Evolutionary conservation across 139 green algal species (phyloP), one percentile per base, ranked within the genome.

Genomic region (Nannochloris sp.): DNA sequence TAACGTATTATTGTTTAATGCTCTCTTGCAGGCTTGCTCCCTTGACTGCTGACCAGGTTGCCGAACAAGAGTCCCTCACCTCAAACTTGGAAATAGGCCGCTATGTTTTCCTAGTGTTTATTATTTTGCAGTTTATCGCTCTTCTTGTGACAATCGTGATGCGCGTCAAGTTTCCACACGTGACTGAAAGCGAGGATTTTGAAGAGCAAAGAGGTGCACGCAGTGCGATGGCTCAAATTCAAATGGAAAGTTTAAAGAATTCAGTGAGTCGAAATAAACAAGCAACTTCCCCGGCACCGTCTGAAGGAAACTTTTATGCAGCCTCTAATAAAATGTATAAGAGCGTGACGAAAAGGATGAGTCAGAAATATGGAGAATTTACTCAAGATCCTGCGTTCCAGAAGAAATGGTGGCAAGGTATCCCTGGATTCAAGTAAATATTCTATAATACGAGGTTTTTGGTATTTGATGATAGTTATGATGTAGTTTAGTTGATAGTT

Each of bases 291-390:
- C 12, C 33, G 14, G 33, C 62, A 3, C 38, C 13, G 44, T 63
- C 56, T 32, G 60, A 48, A 10, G 12, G 30, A 39, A 63, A 47
- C 4, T 23, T 59, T 1, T 39, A 61, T 14, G 45, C 65, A 32
- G n/a, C 68, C 2, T 76, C 68, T 3, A 70, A 64, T 33, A 65
- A 65, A 45, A 64, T 76, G 51, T 55, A 76, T 30, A 76, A 66
- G 15, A 61, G 61, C 31, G 61, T 66, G 10, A 73, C 63, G 7
- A 54, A 59, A 23, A 72, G 68, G 25, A 77, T 77, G 70, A 65
- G 62, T 0, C 31, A 61, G 31, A 77, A 77, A 31, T 77, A 77
- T 34, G 70, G 70, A 4, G 55, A 60, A 3, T 77, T 58, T 56
- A 65, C 70, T 1, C 25, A 32, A 4, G 64, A 67, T 47, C 8